Conservation (phyloP, 192 early-diverging fungal genomes). For the Endogone sp. region DNA sequence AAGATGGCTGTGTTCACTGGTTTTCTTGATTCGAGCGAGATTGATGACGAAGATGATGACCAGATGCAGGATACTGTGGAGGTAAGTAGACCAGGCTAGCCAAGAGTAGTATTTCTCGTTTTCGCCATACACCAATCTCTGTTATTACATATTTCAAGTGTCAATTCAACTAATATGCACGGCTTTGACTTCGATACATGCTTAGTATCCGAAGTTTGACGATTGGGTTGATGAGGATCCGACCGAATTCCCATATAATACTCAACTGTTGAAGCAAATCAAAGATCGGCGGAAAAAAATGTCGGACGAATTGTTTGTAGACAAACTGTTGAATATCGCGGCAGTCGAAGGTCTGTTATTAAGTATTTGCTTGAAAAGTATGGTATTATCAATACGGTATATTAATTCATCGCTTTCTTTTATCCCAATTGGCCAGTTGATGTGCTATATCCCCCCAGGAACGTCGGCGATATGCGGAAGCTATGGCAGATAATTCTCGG, state of each 20-base stretch:
- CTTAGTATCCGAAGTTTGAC: background rate
- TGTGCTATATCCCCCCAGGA: background rate
- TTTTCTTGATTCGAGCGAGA: background rate
- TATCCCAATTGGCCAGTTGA: background rate
- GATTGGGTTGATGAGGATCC: background rate
- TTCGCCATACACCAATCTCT: background rate
- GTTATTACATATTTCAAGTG: background rate
- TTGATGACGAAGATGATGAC: background rate
- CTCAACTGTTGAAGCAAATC: background rate
- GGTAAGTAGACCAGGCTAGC: background rate
- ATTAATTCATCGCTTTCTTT: background rate
- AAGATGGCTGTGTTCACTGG: constrained; percentile 4
- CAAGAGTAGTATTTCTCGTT: background rate
- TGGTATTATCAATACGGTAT: background rate
- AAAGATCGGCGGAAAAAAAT: constrained; percentile 9
- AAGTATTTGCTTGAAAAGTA: too few relatives aligned
- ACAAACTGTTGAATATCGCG: constrained; percentile 5
- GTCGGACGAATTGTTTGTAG: constrained; percentile 6
- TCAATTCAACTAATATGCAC: background rate
- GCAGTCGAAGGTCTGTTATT: constrained; percentile 7
- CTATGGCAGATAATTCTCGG: background rate
- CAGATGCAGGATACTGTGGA: background rate
- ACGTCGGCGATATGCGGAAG: background rate
- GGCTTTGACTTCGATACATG: background rate
- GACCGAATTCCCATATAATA: constrained; percentile 1